A percentile compares a stretch with the other conserved stretches of the same genome.
Evolutionary conservation across 2,329 filamentous ascomycete genomes (phyloP).

Genomic region (Albophoma yamanashiensis): DNA sequence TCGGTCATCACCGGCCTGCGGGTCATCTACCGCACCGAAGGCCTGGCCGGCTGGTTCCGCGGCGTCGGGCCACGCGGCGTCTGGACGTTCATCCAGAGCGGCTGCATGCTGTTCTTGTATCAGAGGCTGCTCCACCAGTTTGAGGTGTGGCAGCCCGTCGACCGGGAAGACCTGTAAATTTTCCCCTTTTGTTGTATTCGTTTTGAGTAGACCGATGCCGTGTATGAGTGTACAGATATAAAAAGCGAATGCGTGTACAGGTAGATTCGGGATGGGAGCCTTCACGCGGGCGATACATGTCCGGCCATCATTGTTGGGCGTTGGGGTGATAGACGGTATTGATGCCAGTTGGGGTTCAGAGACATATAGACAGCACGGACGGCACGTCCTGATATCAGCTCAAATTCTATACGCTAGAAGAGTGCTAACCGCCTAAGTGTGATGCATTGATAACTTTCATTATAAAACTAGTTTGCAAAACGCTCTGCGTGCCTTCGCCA

Average conservation of each 20-base stretch:
- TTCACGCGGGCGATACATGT: slow-evolving; percentile 8
- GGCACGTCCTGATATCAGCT: slow-evolving; percentile 12
- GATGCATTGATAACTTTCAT: not conserved
- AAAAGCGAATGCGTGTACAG: not conserved
- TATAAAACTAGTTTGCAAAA: not conserved
- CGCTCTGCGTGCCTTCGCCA: not conserved
- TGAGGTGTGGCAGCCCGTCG: slow-evolving; percentile 35
- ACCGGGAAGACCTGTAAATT: slow-evolving; percentile 14
- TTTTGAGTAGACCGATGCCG: not conserved
- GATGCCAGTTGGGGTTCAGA: slow-evolving; percentile 1
- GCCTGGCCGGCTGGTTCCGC: slow-evolving; percentile 81
- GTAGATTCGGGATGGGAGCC: slow-evolving; percentile 14
- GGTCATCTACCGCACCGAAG: slow-evolving; percentile 85
- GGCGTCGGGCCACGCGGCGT: slow-evolving; percentile 87
- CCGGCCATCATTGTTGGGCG: slow-evolving; percentile 15
- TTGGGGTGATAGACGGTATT: slow-evolving; percentile 14
- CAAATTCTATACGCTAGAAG: slow-evolving; percentile 7
- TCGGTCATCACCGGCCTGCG: slow-evolving; percentile 76
- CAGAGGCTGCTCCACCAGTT: slow-evolving; percentile 76
- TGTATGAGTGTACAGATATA: not conserved
- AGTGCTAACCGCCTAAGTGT: too few relatives aligned
- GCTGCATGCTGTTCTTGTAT: slow-evolving; percentile 93
- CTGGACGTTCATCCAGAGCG: slow-evolving; percentile 96
- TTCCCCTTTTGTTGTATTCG: slow-evolving; percentile 1
- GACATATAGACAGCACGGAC: slow-evolving; percentile 13